phyloP scores from a whole-genome alignment of 192 early-diverging fungal genomes.

The Pilobolus umbonatus region DNA sequence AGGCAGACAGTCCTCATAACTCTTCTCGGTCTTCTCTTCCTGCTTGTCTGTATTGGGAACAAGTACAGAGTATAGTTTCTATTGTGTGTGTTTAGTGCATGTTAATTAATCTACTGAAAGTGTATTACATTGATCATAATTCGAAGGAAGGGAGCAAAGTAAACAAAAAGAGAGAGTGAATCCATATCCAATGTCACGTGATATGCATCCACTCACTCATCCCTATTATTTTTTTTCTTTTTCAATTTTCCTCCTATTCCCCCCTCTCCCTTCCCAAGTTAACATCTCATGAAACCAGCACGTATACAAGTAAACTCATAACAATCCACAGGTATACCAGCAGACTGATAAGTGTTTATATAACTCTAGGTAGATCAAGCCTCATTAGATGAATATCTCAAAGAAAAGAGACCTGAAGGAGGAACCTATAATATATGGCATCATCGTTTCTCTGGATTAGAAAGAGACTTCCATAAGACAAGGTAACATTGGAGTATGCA shows the following conservation, averaged over 20 bases:
- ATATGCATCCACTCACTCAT: background rate
- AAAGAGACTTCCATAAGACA: slow-evolving; percentile 43
- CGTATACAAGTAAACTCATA: slow-evolving; percentile 4
- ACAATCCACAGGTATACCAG: background rate
- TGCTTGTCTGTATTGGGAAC: background rate
- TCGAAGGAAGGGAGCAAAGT: background rate
- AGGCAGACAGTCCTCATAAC: slow-evolving; percentile 35
- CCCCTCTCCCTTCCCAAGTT: background rate
- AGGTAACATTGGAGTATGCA: slow-evolving; percentile 41
- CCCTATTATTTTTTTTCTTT: background rate
- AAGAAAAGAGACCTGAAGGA: slow-evolving; percentile 39
- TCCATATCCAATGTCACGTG: too few relatives aligned
- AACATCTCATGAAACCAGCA: background rate
- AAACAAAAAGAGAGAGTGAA: too few relatives aligned
- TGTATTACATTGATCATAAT: background rate
- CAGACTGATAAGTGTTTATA: background rate
- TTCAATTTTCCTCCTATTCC: background rate
- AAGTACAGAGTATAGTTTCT: background rate
- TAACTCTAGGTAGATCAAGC: slow-evolving; percentile 25
- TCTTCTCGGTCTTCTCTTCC: background rate
- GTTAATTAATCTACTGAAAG: background rate
- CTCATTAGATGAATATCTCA: slow-evolving; percentile 15
- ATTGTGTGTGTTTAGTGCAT: background rate
- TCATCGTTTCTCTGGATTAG: slow-evolving; percentile 19
- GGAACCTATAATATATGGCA: slow-evolving; percentile 62